Base-by-base conservation (phyloP, 768 basidiomycete species). In the Postia placenta region DNA sequence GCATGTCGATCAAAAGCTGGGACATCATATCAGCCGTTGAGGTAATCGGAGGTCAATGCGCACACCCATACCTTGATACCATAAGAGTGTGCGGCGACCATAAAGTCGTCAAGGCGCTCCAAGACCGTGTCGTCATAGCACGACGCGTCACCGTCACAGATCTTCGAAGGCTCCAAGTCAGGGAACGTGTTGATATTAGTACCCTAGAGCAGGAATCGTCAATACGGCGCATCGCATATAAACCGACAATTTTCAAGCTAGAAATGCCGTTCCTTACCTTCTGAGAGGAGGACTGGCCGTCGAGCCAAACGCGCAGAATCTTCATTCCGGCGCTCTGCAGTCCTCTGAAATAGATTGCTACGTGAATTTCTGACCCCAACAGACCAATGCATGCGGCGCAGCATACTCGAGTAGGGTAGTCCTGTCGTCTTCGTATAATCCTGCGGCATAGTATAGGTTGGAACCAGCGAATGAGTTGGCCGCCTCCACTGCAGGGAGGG, bases 51-150 rank as follows among this genome's bases (percentile, higher is more conserved):
- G 22, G 4, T 3, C 12, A 37, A 39, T 23, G 1, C 20, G 27
- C 12, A 17, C 23, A 7, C 5, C 12, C 47, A 19, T 37, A 64
- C 58, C 61, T 63, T 60, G 49, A 66, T 59, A 47, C 68, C 68
- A 41, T 64, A 60, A 1, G 55, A 51, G 25, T 69, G 56, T 0
- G 69, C 65, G 19, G 67, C 67, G 36, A 70, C 51, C 69, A 72
- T 72, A 43, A 72, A 58, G 25, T 65, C 66, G 55, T 72, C 69
- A 17, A 71, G 59, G 14, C 57, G 58, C 35, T 69, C 56, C 12
- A 72, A 56, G 12, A 70, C 61, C 1, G 65, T 66, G 47, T 66
- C 65, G 52, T 71, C 54, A 55, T 70, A 72, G 48, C 58, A 61
- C 1, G 51, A 52, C 12, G 42, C 43, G 28, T 38, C 55, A 6